These are phyloP conservation scores for Edaphochlamys debaryana DNA, from an alignment of 139 green algal genomes.

Conservation along the genomic window DNA sequence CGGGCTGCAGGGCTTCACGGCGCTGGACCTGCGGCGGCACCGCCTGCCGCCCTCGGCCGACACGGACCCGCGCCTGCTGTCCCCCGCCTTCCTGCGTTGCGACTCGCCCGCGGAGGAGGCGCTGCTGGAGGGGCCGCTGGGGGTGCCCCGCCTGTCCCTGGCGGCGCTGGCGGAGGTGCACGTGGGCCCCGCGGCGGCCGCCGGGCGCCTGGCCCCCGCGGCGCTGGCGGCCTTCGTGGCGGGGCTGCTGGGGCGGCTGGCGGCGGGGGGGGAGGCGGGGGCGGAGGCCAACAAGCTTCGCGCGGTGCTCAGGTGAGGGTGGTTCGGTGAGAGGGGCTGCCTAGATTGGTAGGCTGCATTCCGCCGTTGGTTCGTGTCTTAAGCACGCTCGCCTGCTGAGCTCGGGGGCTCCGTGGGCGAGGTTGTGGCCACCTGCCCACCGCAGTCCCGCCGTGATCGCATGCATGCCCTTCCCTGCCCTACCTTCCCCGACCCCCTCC, in stretches of 20 bases:
- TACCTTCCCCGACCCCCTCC: no score
- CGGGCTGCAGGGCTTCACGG: background rate
- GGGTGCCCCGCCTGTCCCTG: slow-evolving; percentile 49
- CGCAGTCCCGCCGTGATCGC: no score
- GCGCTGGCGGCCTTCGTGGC: slow-evolving; percentile 36
- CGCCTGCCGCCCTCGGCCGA: slow-evolving; percentile 59
- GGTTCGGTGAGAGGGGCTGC: no score
- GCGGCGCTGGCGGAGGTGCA: slow-evolving; percentile 54
- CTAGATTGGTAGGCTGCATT: no score
- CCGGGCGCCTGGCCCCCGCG: background rate
- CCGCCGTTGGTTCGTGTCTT: no score
- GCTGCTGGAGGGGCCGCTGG: slow-evolving; percentile 58
- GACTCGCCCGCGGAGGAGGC: slow-evolving; percentile 55
- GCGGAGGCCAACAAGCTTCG: slow-evolving; percentile 2
- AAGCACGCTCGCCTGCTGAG: no score
- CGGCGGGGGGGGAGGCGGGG: background rate
- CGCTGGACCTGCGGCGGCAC: slow-evolving; percentile 7
- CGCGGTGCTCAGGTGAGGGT: slow-evolving; percentile 38
- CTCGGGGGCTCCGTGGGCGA: no score
- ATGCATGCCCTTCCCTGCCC: no score
- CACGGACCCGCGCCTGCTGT: slow-evolving; percentile 57
- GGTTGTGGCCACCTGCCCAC: no score
- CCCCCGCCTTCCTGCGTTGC: slow-evolving; percentile 46
- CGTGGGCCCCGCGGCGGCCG: slow-evolving; percentile 39
- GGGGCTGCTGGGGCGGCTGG: slow-evolving; percentile 42